Conservation (phyloP, 2,329 filamentous ascomycete species). For the Sclerotinia borealis region DNA sequence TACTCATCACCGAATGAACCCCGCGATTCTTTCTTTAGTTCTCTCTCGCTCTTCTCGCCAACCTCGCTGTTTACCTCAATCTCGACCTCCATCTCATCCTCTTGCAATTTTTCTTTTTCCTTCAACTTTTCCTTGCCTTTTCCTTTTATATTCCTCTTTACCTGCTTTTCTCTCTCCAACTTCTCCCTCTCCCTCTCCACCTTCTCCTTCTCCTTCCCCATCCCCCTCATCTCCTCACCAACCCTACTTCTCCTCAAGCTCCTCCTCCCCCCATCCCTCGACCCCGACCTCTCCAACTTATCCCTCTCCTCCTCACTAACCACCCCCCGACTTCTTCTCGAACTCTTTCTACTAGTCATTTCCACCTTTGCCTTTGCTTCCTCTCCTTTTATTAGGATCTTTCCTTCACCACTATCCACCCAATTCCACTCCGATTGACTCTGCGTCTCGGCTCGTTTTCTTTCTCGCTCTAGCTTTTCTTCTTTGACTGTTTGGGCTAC, state of each 20-base stretch:
- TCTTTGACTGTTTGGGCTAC: neutral
- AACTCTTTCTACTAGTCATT: too few relatives aligned
- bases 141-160: neutral
- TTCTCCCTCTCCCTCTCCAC: constrained; percentile 6
- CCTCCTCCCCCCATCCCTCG: constrained; percentile 5
- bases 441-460: neutral
- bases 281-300: too few relatives aligned
- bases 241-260: constrained; percentile 19
- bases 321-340: neutral
- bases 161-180: neutral
- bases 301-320: neutral
- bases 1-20: constrained; percentile 22
- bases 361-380: neutral
- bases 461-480: neutral
- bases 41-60: constrained; percentile 13
- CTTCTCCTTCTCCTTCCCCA: neutral
- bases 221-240: neutral
- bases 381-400: neutral
- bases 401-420: neutral
- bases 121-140: neutral
- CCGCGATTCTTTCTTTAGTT: constrained; percentile 23
- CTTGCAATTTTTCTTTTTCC: too few relatives aligned
- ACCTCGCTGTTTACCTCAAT: constrained; percentile 6
- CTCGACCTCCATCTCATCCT: neutral
- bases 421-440: neutral